Conservation (phyloP, 169 alveolate species). For the Cryptosporidium sp. region DNA sequence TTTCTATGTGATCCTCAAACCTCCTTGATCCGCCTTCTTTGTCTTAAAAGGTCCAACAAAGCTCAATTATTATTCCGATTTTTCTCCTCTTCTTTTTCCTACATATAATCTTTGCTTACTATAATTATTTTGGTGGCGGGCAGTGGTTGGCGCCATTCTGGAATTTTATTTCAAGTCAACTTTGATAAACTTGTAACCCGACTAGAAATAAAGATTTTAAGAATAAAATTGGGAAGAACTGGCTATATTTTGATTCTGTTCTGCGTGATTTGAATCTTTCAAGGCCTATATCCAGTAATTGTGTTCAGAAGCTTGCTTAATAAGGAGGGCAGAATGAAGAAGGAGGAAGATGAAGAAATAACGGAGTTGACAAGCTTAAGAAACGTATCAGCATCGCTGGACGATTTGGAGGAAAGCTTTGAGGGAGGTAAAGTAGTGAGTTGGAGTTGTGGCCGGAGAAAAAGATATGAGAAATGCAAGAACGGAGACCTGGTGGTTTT, state of each 20-base stretch:
- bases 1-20: neutral
- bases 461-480: slow-evolving; percentile 46
- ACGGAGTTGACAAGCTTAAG: neutral
- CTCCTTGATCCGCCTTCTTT: neutral
- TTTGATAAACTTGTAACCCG: neutral
- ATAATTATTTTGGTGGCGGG: neutral
- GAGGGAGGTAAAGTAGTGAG: neutral
- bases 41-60: neutral
- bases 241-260: neutral
- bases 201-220: neutral
- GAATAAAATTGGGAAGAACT: neutral
- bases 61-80: neutral
- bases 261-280: neutral
- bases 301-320: neutral
- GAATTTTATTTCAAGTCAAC: neutral
- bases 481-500: slow-evolving; percentile 55
- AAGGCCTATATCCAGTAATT: neutral
- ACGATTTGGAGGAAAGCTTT: neutral
- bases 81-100: neutral
- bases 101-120: neutral
- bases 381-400: neutral
- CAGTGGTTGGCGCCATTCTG: neutral
- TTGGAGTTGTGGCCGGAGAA: neutral
- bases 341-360: neutral
- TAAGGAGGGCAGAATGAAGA: neutral